Evolutionary conservation across 257 asterid genomes (phyloP).

Genomic region (Scutellaria barbata): DNA sequence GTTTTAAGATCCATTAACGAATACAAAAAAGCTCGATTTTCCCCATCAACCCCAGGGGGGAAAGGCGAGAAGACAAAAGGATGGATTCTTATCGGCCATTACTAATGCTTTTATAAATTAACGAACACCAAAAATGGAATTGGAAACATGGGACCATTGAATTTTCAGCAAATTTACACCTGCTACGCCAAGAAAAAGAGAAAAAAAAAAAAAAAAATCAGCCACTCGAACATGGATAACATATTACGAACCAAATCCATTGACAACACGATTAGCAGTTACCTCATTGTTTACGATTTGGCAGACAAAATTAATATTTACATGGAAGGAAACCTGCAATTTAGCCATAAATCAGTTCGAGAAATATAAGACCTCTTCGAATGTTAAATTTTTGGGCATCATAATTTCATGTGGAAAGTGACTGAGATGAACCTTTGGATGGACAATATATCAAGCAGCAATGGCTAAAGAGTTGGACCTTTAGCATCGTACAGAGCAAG

Average conservation of each 20-base stretch:
- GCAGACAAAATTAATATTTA: constrained; percentile 55
- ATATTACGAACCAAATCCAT: background rate
- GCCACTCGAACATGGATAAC: constrained; percentile 3
- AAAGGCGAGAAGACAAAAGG: background rate
- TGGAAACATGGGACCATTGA: constrained; percentile 26
- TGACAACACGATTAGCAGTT: constrained; percentile 7
- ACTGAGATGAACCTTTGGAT: constrained; percentile 42
- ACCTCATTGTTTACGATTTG: constrained; percentile 55
- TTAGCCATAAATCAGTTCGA: constrained; percentile 20
- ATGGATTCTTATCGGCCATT: constrained; percentile 26
- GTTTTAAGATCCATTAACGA: background rate
- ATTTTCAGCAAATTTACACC: constrained; percentile 60
- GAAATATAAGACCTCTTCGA: background rate
- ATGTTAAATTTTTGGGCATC: background rate
- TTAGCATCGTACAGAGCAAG: constrained; percentile 25
- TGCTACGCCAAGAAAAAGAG: constrained; percentile 29
- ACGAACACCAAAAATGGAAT: constrained; percentile 35
- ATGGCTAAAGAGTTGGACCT: constrained; percentile 38
- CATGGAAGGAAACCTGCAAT: constrained; percentile 63
- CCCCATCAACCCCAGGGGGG: background rate
- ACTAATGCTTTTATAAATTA: constrained; percentile 28
- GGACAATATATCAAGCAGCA: constrained; percentile 36
- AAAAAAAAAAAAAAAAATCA: constrained; percentile 9
- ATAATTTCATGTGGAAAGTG: constrained; percentile 11
- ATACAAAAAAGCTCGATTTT: constrained; percentile 22